Evolutionary conservation across 2,329 filamentous ascomycete genomes (phyloP).

Genomic region (Diaporthe sp.): DNA sequence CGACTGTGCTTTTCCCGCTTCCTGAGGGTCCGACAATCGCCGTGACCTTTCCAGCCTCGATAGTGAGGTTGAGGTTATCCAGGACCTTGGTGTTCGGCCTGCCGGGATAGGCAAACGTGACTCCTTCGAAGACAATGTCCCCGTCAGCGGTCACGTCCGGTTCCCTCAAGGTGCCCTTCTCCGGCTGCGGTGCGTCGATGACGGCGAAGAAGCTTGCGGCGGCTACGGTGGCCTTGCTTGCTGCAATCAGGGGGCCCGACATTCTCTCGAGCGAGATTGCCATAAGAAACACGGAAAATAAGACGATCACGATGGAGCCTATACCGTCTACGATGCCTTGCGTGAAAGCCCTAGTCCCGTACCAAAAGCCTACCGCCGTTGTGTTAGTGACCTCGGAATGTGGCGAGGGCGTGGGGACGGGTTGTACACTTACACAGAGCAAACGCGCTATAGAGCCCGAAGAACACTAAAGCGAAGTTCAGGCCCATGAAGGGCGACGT

Average conservation of each 20-base stretch:
- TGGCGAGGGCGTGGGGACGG: neutral
- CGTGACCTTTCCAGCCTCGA: conserved; percentile 76
- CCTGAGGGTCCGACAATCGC: conserved; percentile 82
- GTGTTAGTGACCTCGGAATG: neutral
- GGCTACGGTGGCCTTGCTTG: conserved; percentile 69
- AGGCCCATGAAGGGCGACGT: conserved; percentile 65
- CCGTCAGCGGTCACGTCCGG: conserved; percentile 64
- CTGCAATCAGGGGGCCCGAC: conserved; percentile 70
- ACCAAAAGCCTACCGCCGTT: conserved; percentile 72
- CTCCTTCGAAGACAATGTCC: conserved; percentile 73
- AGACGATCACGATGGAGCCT: conserved; percentile 69
- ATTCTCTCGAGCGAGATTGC: conserved; percentile 70
- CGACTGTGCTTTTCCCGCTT: conserved; percentile 81
- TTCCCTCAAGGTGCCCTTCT: conserved; percentile 56
- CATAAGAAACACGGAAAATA: conserved; percentile 72
- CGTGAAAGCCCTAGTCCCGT: conserved; percentile 66
- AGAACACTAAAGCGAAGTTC: conserved; percentile 70
- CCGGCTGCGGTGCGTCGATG: conserved; percentile 62
- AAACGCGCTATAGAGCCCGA: conserved; percentile 61
- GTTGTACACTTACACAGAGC: conserved; percentile 15
- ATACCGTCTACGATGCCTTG: conserved; percentile 63
- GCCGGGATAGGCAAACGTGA: conserved; percentile 81
- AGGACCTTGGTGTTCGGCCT: conserved; percentile 75
- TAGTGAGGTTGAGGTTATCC: conserved; percentile 68
- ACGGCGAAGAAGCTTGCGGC: conserved; percentile 71